These are phyloP conservation scores for Lentinula boryana DNA, from an alignment of 768 basidiomycete species.

Conservation along the genomic window DNA sequence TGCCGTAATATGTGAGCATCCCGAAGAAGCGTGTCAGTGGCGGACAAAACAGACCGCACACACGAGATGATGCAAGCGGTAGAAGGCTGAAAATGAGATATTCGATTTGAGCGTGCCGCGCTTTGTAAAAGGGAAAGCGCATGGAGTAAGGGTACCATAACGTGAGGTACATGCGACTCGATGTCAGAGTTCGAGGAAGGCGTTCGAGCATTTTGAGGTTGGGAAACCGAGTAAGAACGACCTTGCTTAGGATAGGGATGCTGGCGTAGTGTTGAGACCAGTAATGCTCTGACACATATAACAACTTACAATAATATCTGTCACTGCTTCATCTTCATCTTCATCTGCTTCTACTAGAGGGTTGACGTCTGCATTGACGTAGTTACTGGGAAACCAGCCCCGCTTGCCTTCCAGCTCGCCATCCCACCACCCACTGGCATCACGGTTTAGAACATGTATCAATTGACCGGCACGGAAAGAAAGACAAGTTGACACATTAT, in stretches of 20 bases:
- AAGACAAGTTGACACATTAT: constrained; percentile 73
- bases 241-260: neutral
- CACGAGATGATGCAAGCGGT: constrained; percentile 94
- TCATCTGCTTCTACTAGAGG: constrained; percentile 47
- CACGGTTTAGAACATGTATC: constrained; percentile 85
- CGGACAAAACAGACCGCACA: constrained; percentile 79
- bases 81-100: constrained; percentile 86
- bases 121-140: constrained; percentile 81
- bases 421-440: constrained; percentile 97
- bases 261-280: neutral
- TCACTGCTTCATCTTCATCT: constrained; percentile 12
- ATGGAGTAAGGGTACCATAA: constrained; percentile 82
- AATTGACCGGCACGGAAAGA: constrained; percentile 87
- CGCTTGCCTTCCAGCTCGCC: constrained; percentile 84
- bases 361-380: constrained; percentile 66
- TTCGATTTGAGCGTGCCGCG: constrained; percentile 72
- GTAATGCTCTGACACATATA: neutral
- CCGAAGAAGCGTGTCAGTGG: constrained; percentile 78
- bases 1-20: constrained; percentile 69
- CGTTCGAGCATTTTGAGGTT: neutral
- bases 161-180: constrained; percentile 64
- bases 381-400: constrained; percentile 99
- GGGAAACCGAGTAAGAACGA: constrained; percentile 38
- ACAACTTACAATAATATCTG: neutral
- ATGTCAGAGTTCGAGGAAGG: constrained; percentile 38